Base-by-base conservation (phyloP, 1,284 basidiomycete genomes). In the Inonotus hispidus region DNA sequence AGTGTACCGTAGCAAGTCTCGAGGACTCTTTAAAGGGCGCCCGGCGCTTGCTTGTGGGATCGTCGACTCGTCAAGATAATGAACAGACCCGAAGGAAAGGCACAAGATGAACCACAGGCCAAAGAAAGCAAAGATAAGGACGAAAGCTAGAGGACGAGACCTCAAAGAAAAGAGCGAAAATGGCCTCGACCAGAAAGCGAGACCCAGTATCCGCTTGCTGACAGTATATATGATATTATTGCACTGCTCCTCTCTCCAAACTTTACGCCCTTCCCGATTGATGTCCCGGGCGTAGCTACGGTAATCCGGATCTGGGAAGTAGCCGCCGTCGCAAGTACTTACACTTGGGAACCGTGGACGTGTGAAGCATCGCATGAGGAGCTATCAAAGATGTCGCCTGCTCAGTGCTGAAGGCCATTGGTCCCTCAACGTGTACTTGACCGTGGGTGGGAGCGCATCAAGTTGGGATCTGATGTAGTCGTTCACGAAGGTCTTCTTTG, bases 61-160 rank as follows among this genome's bases (percentile, higher is more conserved):
- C 39, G 56, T 53, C 58, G 53, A 66, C 55, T 70, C 72, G 73
- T 63, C 60, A 70, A 70, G 74, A 77, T 75, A 75, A 68, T 73
- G 66, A 70, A 67, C 60, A 69, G 67, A 74, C 8, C 73, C 52
- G 53, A 53, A 47, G 16, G 57, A 64, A 62, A 46, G 53, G 46
- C 45, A 61, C 54, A 49, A 64, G 37, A 55, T 54, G 45, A 39
- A 47, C 47, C 50, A 55, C 41, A 49, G 55, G 59, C 38, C 53
- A 62, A 60, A 55, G 62, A 54, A 39, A 62, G 53, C 62, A 62
- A 64, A 53, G 37, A 25, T 32, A 38, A 54, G 60, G 14, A 27
- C 52, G 37, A 57, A 35, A 45, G 60, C 32, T 54, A 37, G 57
- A 47, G 55, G 32, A 58, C 27, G 27, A 55, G 39, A 56, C 56